Percentiles rank a stretch among this genome's conserved stretches.
Evolutionary conservation across 768 basidiomycete species (phyloP).

Genomic region (Gelatoporia subvermispora): DNA sequence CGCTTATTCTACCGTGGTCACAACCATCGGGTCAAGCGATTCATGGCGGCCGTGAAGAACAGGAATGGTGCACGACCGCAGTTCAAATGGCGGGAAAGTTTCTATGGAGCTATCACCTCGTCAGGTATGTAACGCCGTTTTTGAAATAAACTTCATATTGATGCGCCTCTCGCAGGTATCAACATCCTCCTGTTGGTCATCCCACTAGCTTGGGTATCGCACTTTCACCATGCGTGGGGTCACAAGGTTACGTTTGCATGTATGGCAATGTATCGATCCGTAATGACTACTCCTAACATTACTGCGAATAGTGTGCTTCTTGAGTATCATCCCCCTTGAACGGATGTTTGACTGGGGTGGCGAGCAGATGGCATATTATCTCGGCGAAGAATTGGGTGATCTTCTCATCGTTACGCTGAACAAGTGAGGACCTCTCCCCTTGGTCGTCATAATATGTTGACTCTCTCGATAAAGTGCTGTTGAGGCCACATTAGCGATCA

Average conservation of each 20-base stretch:
- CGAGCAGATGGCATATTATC: conserved; percentile 52
- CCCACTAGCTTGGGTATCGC: conserved; percentile 58
- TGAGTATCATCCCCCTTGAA: conserved; percentile 64
- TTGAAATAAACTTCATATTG: neutral
- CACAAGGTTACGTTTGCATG: no score
- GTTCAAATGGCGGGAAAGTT: conserved; percentile 9
- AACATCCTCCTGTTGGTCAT: conserved; percentile 53
- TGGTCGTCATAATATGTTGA: neutral
- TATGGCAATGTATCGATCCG: no score
- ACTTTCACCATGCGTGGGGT: conserved; percentile 30
- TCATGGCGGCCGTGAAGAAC: no score
- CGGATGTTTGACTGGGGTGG: conserved; percentile 62
- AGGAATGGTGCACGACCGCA: conserved; percentile 4
- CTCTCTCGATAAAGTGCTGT: conserved; percentile 41
- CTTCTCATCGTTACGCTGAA: conserved; percentile 60
- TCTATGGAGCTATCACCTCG: conserved; percentile 1
- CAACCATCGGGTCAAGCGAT: no score
- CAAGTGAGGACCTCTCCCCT: conserved; percentile 39
- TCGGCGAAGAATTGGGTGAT: conserved; percentile 57
- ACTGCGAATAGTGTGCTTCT: conserved; percentile 47
- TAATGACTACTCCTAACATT: no score
- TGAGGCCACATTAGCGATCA: conserved; percentile 67
- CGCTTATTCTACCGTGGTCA: no score
- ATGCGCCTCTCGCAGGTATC: conserved; percentile 37
- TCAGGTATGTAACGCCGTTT: conserved; percentile 4